Evolutionary conservation across 2,329 filamentous ascomycete genomes (phyloP), one percentile per base, ranked within the genome.

Genomic region (Pyricularia sp.): DNA sequence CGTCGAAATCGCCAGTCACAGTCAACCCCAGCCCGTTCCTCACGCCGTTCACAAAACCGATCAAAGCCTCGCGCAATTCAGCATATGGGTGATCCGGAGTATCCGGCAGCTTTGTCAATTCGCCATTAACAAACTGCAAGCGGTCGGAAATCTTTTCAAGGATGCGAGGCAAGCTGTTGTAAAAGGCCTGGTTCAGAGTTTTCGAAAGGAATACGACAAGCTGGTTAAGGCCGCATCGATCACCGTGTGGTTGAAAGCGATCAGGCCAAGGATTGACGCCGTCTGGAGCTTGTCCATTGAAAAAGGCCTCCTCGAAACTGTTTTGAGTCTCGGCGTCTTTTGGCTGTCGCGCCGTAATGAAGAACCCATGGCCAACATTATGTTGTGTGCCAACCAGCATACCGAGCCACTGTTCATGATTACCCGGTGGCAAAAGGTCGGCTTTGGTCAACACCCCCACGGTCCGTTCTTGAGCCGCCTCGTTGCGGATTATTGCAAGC

Each of bases 371-470:
- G 0, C 88, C 89, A 0, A 94, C 85, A 0, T 76, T 74, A 70
- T 92, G 92, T 1, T 85, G 84, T 1, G 85, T 75, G 0, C 88
- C 87, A 0, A 82, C 80, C 4, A 97, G 82, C 69, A 93, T 89
- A 0, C 84, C 79, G 0, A 86, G 75, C 85, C 91, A 92, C 69
- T 89, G 87, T 0, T 78, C 72, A 31, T 79, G 74, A 0, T 86
- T 79, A 1, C 83, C 81, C 0, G 79, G 75, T 0, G 87, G 84
- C 0, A 93, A 78, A 0, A 91, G 84, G 71, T 97, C 94, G 0
- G 93, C 93, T 74, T 97, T 97, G 0, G 93, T 97, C 20, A 97
- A 83, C 0, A 97, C 91, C 0, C 92, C 92, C 68, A 92, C 83
- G 0, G 89, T 91, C 1, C 90, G 83, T 3, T 81, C 71, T 2